Percentiles rank a stretch among this genome's conserved stretches.
Conservation (phyloP, 2,329 filamentous ascomycete species). For the Penicillium psychrosexuale region DNA sequence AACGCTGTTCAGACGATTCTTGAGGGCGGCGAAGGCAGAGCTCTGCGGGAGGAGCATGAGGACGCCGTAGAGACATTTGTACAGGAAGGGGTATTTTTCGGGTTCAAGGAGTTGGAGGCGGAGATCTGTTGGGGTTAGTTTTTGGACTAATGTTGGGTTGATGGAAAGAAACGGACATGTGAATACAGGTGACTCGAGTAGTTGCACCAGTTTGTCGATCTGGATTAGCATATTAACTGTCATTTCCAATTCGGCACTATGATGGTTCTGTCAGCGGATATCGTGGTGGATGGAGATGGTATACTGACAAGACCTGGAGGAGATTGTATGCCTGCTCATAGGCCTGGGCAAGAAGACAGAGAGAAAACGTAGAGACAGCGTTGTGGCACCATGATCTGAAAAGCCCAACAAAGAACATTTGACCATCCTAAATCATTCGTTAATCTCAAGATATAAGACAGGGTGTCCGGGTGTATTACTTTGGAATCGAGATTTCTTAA, state of each 20-base stretch:
- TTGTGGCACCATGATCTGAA: constrained; percentile 99
- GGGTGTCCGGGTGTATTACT: constrained; percentile 42
- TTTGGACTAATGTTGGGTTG: constrained; percentile 3
- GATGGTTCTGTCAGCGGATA: constrained; percentile 24
- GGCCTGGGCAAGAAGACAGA: constrained; percentile 91
- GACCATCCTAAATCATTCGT: constrained; percentile 65
- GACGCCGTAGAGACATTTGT: constrained; percentile 95
- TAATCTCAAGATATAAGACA: constrained; percentile 4
- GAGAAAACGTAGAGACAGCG: constrained; percentile 92
- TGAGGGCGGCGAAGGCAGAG: constrained; percentile 91
- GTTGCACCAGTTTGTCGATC: constrained; percentile 95
- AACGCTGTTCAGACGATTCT: constrained; percentile 94
- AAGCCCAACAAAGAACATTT: constrained; percentile 88
- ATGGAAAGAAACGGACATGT: constrained; percentile 63
- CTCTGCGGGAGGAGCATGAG: constrained; percentile 98
- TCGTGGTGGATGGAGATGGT: not conserved
- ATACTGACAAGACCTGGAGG: constrained; percentile 84
- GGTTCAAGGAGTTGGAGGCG: constrained; percentile 92
- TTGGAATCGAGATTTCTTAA: constrained; percentile 86
- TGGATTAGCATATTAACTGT: constrained; percentile 98
- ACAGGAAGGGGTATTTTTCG: constrained; percentile 89
- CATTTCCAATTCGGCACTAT: constrained; percentile 92
- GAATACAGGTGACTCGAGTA: constrained; percentile 95
- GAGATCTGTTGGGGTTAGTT: constrained; percentile 60
- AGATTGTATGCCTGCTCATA: constrained; percentile 98